Evolutionary conservation across 2,329 filamentous ascomycete species (phyloP), one percentile per base, ranked within the genome.

Genomic region (Trichoderma breve): DNA sequence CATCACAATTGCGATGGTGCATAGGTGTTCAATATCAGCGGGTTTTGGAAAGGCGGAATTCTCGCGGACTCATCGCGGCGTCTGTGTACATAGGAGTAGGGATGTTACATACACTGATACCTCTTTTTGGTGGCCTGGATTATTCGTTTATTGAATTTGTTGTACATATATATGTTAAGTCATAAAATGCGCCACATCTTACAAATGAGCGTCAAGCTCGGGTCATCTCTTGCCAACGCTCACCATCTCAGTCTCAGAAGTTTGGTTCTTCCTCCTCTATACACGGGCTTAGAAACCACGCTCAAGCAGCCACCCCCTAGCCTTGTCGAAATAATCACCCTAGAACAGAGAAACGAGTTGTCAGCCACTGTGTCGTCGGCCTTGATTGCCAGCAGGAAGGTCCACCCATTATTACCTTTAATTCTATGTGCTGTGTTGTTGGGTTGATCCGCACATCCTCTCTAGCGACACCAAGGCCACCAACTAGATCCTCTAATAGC

Each of bases 341-440:
- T 83, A 36, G 3, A 39, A 30, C 18, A 62, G 5, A 60, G 14
- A 47, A 43, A 36, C 14, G 8, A 12, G 11, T 6, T 70, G 55
- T 70, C 15, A 70, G 67, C 11, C 26, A 15, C 6, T 24, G 12
- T 32, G 30, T 8, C 14, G 14, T 43, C 9, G 7, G 15, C n/a
- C 15, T 36, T 26, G 0, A 32, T 12, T n/a, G 30, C n/a, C 11
- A 24, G 5, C 2, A 21, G 51, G 28, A 36, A 21, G 18, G 21
- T 21, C 12, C 55, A 43, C 1, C 21, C 30, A 30, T 68, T 84
- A 76, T 30, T 80, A 93, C 92, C 86, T 91, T 93, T 74, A 97
- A 84, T 74, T 91, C 84, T 67, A 98, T 87, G 77, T 97, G 92
- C 65, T 87, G 87, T 58, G 92, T 97, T 65, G 91, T 83, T 24